Base-by-base conservation (phyloP, 2,329 filamentous ascomycete species). In the Lasiodiplodia sp. region DNA sequence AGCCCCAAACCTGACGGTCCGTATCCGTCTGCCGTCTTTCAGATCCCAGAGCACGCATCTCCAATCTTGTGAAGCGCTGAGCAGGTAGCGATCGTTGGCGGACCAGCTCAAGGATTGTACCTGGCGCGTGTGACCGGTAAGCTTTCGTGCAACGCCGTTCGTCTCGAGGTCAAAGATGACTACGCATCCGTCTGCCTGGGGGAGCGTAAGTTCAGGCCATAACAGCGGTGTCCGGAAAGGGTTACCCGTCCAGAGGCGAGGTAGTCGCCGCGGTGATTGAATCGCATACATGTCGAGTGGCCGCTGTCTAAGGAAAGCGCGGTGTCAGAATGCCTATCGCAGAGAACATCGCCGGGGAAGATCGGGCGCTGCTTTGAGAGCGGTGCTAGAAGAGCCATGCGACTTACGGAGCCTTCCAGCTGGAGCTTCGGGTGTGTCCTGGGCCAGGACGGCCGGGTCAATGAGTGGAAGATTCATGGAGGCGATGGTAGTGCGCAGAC, bases 111-210 rank as follows among this genome's bases (percentile, higher is more conserved):
- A 81, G 64, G 93, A 97, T 74, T 97, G 95, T 68, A 99, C 94
- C 78, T 96, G 95, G 77, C 93, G 91, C 63, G 92, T 97, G 81
- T 99, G 96, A 14, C 95, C 96, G 72, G 93, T 90, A 71, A 99
- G 85, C 82, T 98, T 99, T 77, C 94, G 91, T 69, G 96, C 96
- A 4, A 98, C 93, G 47, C 96, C 95, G 86, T 96, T 97, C 11
- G 96, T 99, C 81, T 99, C 96, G 62, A 98, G 89, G 78, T 99
- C 96, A 87, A 97, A 99, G 57, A 99, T 92, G 67, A 97, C 93
- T 51, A 99, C 92, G 5, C 93, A 96, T 73, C 96, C 96, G 82
- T 99, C 96, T 71, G 88, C 84, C 86, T 87, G 71, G 37, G 25
- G 51, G 12, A 52, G 51, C 6, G 55, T 55, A 68, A 70, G 70